phyloP scores from a whole-genome alignment of 768 basidiomycete genomes.

The Leccinum boreale region DNA sequence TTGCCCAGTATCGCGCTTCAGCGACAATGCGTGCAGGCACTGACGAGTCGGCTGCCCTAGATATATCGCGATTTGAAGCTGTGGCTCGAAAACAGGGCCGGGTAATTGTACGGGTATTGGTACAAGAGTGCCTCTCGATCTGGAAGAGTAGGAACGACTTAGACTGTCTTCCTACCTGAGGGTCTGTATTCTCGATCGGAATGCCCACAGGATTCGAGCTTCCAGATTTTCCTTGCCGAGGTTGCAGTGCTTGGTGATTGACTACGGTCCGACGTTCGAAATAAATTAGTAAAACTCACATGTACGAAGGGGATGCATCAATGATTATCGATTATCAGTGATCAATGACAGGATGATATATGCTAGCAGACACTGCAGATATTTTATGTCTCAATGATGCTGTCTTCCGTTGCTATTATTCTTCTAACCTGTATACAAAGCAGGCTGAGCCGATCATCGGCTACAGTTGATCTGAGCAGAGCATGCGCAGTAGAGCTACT shows the following conservation, averaged over 20 bases:
- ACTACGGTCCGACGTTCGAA: not conserved
- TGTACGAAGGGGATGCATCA: not conserved
- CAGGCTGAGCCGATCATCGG: no score
- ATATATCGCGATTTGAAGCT: not conserved
- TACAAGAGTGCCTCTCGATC: not conserved
- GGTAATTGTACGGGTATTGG: not conserved
- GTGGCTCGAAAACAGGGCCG: not conserved
- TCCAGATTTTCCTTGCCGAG: not conserved
- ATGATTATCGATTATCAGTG: not conserved
- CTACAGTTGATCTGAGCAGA: no score
- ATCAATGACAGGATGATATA: not conserved
- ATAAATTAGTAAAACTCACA: not conserved
- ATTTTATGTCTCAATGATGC: no score
- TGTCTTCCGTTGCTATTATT: no score
- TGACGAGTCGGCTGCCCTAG: not conserved
- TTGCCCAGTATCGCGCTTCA: not conserved
- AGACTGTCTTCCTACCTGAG: no score
- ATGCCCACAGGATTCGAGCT: not conserved
- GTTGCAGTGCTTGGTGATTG: not conserved
- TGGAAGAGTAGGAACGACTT: no score
- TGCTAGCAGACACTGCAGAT: no score
- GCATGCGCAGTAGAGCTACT: no score
- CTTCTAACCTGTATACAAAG: no score
- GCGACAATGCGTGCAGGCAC: not conserved
- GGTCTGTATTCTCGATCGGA: not conserved